These are phyloP conservation scores for Starmera dryadoides DNA, from an alignment of 805 yeast genomes.

Conservation along the genomic window DNA sequence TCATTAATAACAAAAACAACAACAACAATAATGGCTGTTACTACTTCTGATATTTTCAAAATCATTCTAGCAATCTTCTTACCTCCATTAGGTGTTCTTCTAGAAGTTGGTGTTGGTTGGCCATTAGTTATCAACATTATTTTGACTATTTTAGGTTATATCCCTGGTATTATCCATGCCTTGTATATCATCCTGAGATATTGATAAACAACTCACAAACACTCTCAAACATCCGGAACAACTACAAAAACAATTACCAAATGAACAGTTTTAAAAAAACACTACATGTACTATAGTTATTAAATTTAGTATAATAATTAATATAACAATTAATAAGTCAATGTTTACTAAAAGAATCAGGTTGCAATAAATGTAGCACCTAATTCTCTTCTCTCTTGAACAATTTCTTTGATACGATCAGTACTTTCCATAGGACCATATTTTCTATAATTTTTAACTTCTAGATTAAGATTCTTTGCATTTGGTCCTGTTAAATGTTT, in stretches of 20 bases:
- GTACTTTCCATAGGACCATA: conserved; percentile 52
- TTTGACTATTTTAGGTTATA: conserved; percentile 60
- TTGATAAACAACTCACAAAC: no score
- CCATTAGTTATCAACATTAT: conserved; percentile 39
- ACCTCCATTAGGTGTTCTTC: conserved; percentile 52
- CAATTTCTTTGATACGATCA: conserved; percentile 30
- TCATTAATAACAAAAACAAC: neutral
- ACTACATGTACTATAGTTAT: no score
- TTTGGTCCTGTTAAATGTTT: conserved; percentile 22
- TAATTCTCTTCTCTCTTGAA: conserved; percentile 12
- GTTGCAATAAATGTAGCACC: no score
- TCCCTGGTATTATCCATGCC: conserved; percentile 66
- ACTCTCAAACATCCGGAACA: no score
- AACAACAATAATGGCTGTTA: conserved; percentile 31
- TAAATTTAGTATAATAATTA: no score
- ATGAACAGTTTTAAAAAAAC: no score
- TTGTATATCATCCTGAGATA: conserved; percentile 37
- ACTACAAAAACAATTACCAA: neutral
- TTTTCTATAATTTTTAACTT: conserved; percentile 58
- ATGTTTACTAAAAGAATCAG: no score
- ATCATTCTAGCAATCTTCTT: conserved; percentile 40
- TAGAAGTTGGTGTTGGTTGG: conserved; percentile 40
- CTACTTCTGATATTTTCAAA: conserved; percentile 42
- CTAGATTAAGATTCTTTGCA: conserved; percentile 28
- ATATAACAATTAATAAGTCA: no score